Conservation (phyloP, 2,329 filamentous ascomycete genomes). For the Beauveria sp. region DNA sequence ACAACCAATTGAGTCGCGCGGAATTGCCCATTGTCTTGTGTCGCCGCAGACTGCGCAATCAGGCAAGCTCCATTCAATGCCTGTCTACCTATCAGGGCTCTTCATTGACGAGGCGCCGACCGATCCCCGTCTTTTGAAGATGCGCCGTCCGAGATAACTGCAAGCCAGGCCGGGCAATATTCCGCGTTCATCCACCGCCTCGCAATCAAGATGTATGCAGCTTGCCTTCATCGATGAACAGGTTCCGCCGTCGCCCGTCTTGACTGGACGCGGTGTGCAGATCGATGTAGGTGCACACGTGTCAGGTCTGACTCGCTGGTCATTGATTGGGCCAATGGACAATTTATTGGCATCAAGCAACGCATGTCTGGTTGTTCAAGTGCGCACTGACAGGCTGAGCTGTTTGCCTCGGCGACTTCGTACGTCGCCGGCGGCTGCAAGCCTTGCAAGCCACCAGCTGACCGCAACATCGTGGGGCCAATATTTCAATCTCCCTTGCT, state of each 20-base stretch:
- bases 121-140: not conserved
- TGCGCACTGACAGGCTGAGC: not conserved
- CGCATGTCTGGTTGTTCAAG: not conserved
- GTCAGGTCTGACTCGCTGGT: not conserved
- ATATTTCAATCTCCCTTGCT: not conserved
- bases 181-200: not conserved
- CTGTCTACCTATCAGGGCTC: not conserved
- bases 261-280: not conserved
- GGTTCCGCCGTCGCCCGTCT: not conserved
- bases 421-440: too few relatives aligned
- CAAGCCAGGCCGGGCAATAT: not conserved
- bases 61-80: not conserved
- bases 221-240: not conserved
- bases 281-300: not conserved
- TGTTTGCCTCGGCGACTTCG: not conserved
- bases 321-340: not conserved
- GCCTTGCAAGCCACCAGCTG: not conserved
- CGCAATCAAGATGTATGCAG: not conserved
- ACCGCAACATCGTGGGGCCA: not conserved
- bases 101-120: not conserved
- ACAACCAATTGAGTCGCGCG: conserved; percentile 1
- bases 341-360: not conserved
- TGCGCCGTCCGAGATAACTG: not conserved
- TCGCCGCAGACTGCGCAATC: not conserved
- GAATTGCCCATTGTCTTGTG: conserved; percentile 8